Evolutionary conservation across 176 grass and related monocot genomes (phyloP).

Genomic region (Zoysia japonica): DNA sequence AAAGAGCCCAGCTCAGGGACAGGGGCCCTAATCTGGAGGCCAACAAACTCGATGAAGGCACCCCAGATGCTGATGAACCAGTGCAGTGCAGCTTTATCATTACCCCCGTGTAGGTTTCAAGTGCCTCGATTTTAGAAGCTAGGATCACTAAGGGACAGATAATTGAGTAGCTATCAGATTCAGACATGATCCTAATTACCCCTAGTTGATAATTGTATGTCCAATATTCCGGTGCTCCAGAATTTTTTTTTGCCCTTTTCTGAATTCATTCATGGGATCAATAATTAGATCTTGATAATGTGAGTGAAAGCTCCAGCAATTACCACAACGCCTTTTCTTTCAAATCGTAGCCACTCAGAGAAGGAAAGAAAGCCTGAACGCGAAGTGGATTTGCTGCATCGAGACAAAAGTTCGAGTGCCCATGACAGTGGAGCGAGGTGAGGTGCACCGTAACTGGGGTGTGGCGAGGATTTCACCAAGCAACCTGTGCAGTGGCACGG

Average conservation of each 20-base stretch:
- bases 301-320: conserved; percentile 17
- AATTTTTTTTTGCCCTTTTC: not conserved
- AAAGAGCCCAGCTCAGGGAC: conserved; percentile 26
- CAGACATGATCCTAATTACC: not conserved
- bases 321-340: not conserved
- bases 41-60: conserved; percentile 42
- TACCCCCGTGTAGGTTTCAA: conserved; percentile 9
- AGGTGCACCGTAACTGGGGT: conserved; percentile 35
- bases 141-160: not conserved
- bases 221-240: not conserved
- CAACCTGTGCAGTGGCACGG: conserved; percentile 26
- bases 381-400: not conserved
- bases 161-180: not conserved
- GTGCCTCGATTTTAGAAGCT: not conserved
- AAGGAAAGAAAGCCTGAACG: not conserved
- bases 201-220: too few relatives aligned
- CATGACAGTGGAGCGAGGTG: conserved; percentile 33
- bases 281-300: not conserved
- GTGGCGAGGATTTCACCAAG: not conserved
- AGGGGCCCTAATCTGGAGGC: conserved; percentile 29
- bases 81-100: conserved; percentile 32
- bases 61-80: conserved; percentile 15
- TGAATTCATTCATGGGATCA: conserved; percentile 3
- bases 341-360: not conserved
- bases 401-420: conserved; percentile 32